These are phyloP conservation scores for Withania somnifera DNA, from an alignment of 305 asterid species.

Conservation along the genomic window DNA sequence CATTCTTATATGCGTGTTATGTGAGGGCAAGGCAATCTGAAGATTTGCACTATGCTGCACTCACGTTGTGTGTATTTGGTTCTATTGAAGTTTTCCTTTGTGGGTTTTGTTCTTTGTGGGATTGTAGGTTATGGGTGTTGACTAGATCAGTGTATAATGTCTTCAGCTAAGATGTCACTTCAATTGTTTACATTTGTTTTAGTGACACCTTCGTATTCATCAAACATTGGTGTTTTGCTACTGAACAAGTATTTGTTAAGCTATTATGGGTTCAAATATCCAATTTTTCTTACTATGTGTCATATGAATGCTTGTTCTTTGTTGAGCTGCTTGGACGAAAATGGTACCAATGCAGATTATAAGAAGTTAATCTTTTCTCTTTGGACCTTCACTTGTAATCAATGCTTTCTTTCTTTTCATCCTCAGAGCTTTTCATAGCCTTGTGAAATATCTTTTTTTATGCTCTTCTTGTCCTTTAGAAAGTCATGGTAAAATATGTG, in stretches of 20 bases:
- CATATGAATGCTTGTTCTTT: constrained; percentile 81
- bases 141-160: no score
- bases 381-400: no score
- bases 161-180: no score
- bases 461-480: background rate
- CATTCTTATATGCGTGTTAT: background rate
- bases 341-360: constrained; percentile 69
- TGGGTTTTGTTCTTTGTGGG: no score
- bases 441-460: background rate
- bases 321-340: constrained; percentile 74
- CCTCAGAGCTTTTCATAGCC: background rate
- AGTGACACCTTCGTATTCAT: background rate
- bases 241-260: no score
- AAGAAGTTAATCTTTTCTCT: no score
- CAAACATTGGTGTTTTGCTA: no score
- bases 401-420: no score
- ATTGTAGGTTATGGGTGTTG: no score
- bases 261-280: constrained; percentile 70
- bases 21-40: background rate
- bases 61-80: no score
- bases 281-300: constrained; percentile 68
- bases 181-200: no score
- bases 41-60: background rate
- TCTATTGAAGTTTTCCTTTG: no score
- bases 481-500: background rate